Conservation (phyloP, 1,284 basidiomycete species). For the Boletus sp. region DNA sequence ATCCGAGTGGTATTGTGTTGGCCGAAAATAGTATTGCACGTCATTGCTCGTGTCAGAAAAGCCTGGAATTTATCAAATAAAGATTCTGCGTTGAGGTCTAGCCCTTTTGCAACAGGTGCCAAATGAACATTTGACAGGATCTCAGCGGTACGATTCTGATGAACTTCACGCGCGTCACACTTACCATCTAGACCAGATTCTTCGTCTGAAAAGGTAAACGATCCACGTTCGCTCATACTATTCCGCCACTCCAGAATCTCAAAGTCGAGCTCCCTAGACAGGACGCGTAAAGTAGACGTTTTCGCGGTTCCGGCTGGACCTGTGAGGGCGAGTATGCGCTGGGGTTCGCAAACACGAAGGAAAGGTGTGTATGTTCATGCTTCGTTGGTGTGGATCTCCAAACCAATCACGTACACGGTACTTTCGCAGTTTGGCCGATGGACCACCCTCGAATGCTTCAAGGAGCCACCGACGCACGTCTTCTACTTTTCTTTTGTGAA, state of each 20-base stretch:
- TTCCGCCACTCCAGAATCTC: slow-evolving; percentile 91
- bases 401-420: slow-evolving; percentile 64
- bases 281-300: slow-evolving; percentile 80
- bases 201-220: slow-evolving; percentile 8
- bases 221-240: slow-evolving; percentile 48
- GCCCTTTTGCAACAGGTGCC: slow-evolving; percentile 18
- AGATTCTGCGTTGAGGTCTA: slow-evolving; percentile 54
- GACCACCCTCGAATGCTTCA: slow-evolving; percentile 79
- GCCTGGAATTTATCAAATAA: slow-evolving; percentile 74
- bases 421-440: slow-evolving; percentile 66
- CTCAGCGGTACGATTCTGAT: background rate
- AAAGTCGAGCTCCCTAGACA: slow-evolving; percentile 76
- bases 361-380: slow-evolving; percentile 1
- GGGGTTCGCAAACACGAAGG: background rate
- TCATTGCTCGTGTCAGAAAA: slow-evolving; percentile 77
- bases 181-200: slow-evolving; percentile 16
- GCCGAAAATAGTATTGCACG: slow-evolving; percentile 61
- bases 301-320: slow-evolving; percentile 94
- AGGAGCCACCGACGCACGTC: slow-evolving; percentile 85
- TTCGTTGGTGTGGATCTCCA: background rate
- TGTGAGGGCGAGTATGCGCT: slow-evolving; percentile 86
- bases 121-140: background rate
- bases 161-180: background rate
- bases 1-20: slow-evolving; percentile 16
- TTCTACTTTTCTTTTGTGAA: slow-evolving; percentile 86